These are phyloP conservation scores for Mucor indicus DNA, from an alignment of 371 early-diverging fungal genomes.

Conservation along the genomic window DNA sequence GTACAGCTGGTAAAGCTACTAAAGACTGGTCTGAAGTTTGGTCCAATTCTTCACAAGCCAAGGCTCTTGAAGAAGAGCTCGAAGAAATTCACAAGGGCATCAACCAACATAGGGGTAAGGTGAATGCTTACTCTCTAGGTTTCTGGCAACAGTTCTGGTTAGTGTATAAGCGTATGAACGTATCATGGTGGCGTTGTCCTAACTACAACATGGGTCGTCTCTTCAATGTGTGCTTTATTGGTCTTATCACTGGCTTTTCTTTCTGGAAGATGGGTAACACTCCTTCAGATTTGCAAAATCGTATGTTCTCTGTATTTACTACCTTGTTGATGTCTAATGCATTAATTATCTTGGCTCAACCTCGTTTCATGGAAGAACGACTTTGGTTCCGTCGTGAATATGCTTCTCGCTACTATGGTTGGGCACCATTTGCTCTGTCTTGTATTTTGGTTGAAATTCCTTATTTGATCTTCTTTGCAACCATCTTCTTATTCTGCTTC, in stretches of 20 bases:
- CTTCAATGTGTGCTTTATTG: conserved; percentile 50
- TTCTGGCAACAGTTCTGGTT: conserved; percentile 49
- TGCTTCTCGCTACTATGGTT: conserved; percentile 71
- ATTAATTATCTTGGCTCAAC: conserved; percentile 72
- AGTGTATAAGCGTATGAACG: conserved; percentile 63
- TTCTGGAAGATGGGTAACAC: conserved; percentile 62
- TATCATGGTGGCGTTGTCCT: conserved; percentile 66
- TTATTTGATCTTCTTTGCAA: conserved; percentile 50
- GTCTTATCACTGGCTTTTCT: conserved; percentile 73
- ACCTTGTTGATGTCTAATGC: conserved; percentile 63
- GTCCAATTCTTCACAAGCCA: conserved; percentile 48
- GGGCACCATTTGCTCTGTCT: conserved; percentile 59
- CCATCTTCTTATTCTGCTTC: conserved; percentile 60
- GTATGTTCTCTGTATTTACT: conserved; percentile 73
- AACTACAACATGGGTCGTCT: conserved; percentile 67
- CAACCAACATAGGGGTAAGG: conserved; percentile 12
- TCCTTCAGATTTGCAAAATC: conserved; percentile 64
- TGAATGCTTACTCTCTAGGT: conserved; percentile 25
- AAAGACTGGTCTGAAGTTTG: conserved; percentile 65
- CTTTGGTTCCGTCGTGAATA: conserved; percentile 70
- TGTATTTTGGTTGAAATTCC: conserved; percentile 64
- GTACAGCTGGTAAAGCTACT: conserved; percentile 55
- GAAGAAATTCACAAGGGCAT: conserved; percentile 26
- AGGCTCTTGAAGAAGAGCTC: conserved; percentile 34
- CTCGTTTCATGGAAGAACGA: conserved; percentile 72